Percentiles rank a stretch among this genome's conserved stretches.
Evolutionary conservation across 805 yeast species (phyloP).

Genomic region (Metschnikowia santaceciliae): DNA sequence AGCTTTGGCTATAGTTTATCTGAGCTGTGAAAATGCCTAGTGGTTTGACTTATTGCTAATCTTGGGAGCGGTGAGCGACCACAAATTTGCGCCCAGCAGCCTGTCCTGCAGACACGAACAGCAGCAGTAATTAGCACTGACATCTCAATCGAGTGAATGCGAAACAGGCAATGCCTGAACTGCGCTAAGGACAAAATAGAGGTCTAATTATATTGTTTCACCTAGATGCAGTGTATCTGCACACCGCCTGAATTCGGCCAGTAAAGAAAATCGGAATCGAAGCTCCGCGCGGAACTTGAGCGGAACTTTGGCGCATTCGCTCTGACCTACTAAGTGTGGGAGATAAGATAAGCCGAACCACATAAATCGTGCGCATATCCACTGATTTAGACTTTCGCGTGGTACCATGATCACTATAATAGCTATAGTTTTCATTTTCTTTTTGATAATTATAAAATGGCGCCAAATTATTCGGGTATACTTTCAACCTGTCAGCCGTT

Average conservation of each 20-base stretch:
- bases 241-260: too few species aligned
- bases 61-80: not conserved
- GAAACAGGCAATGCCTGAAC: not conserved
- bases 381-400: not conserved
- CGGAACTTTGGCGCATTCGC: slow-evolving; percentile 2
- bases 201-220: too few species aligned
- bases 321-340: not conserved
- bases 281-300: not conserved
- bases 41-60: not conserved
- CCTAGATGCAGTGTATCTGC: too few species aligned
- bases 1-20: not conserved
- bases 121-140: not conserved
- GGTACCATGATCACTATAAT: not conserved
- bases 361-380: not conserved
- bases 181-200: too few species aligned
- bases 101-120: not conserved
- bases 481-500: not conserved
- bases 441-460: not conserved
- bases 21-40: not conserved
- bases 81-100: not conserved
- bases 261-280: not conserved
- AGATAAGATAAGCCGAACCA: not conserved
- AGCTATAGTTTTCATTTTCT: not conserved
- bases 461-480: not conserved
- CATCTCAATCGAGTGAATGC: not conserved